Percentiles rank a stretch among this genome's conserved stretches.
phyloP scores from a whole-genome alignment of 1,284 basidiomycete genomes.

The Ustilago esculenta region DNA sequence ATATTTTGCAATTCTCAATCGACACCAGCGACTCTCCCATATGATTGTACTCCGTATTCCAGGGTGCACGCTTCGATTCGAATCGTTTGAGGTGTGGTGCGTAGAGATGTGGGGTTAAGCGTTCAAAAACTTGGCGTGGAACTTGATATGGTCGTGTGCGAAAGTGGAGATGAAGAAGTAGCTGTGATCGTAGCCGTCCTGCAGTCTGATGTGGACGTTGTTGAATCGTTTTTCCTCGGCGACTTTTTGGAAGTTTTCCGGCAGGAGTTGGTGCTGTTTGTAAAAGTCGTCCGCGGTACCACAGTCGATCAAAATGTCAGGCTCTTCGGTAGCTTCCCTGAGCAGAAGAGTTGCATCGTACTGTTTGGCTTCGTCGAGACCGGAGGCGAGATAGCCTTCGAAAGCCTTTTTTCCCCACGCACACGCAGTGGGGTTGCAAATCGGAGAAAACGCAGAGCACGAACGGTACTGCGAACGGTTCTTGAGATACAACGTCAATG shows the following conservation, averaged over 20 bases:
- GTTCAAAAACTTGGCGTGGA: conserved; percentile 63
- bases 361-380: conserved; percentile 78
- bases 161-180: conserved; percentile 75
- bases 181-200: conserved; percentile 88
- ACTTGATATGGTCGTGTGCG: conserved; percentile 67
- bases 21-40: too few species aligned
- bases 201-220: conserved; percentile 79
- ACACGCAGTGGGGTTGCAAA: conserved; percentile 85
- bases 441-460: conserved; percentile 92
- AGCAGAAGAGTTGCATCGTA: conserved; percentile 91
- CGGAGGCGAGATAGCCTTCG: conserved; percentile 78
- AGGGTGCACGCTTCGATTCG: too few species aligned
- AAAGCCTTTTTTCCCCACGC: conserved; percentile 96
- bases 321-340: conserved; percentile 71
- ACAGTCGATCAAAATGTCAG: conserved; percentile 56
- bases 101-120: too few species aligned
- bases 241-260: conserved; percentile 84
- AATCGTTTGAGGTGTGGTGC: too few species aligned
- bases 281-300: conserved; percentile 88
- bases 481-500: conserved; percentile 87
- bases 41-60: too few species aligned
- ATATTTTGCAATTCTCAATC: too few species aligned
- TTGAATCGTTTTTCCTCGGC: conserved; percentile 78
- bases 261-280: conserved; percentile 83
- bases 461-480: conserved; percentile 78